Percentiles rank a stretch among this genome's conserved stretches.
Evolutionary conservation across 768 basidiomycete genomes (phyloP).

Genomic region (Punctularia strigosozonata): DNA sequence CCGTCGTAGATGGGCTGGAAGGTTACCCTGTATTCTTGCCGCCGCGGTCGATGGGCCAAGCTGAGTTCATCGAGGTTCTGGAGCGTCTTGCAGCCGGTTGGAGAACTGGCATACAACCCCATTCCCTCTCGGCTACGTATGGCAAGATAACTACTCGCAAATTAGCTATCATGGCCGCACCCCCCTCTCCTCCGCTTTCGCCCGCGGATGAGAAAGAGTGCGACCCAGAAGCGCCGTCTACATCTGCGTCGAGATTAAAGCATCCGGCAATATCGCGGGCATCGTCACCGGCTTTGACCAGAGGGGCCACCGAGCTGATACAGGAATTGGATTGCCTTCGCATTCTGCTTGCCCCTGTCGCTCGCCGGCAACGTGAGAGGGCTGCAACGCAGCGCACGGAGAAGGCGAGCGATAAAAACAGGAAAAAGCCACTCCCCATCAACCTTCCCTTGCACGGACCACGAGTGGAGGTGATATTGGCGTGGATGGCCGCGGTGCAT

Average conservation of each 20-base stretch:
- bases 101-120: conserved; percentile 50
- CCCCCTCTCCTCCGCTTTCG: conserved; percentile 15
- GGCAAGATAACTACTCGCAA: too few species aligned
- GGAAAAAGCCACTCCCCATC: conserved; percentile 55
- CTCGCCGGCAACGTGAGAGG: conserved; percentile 47
- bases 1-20: conserved; percentile 70
- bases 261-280: conserved; percentile 9
- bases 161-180: conserved; percentile 35
- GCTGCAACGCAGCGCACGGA: conserved; percentile 40
- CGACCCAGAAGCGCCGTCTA: conserved; percentile 9
- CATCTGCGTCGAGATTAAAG: conserved; percentile 10
- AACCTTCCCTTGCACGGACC: conserved; percentile 81
- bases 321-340: conserved; percentile 57
- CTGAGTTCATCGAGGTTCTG: conserved; percentile 77
- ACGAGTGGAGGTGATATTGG: conserved; percentile 73
- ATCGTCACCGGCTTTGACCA: conserved; percentile 8
- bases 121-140: conserved; percentile 30
- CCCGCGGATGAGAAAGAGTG: conserved; percentile 12
- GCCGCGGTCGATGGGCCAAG: conserved; percentile 81
- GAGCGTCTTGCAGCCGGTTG: conserved; percentile 74
- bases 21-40: conserved; percentile 84
- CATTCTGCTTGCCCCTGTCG: conserved; percentile 63
- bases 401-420: conserved; percentile 24
- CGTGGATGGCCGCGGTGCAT: conserved; percentile 78
- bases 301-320: conserved; percentile 26